A percentile compares a stretch with the other conserved stretches of the same genome.
phyloP scores from a whole-genome alignment of 1,284 basidiomycete genomes.

The Thecaphora thlaspeos region DNA sequence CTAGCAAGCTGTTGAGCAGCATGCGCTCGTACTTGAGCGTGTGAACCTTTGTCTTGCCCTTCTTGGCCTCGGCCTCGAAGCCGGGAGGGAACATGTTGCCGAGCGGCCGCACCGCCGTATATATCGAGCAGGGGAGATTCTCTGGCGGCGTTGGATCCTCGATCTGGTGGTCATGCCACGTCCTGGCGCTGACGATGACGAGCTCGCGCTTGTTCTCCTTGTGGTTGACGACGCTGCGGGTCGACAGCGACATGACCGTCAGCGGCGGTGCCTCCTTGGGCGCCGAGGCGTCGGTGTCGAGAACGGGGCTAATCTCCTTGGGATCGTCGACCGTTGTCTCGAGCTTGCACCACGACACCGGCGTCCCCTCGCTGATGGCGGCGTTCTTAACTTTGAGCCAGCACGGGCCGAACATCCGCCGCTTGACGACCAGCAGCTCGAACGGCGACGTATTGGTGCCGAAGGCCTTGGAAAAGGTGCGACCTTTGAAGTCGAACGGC shows the following conservation, averaged over 20 bases:
- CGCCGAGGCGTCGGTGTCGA: conserved; percentile 70
- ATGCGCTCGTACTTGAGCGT: conserved; percentile 73
- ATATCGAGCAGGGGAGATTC: conserved; percentile 74
- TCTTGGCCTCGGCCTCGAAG: conserved; percentile 66
- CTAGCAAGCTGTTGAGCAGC: conserved; percentile 79
- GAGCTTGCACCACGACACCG: conserved; percentile 65
- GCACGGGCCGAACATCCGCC: conserved; percentile 98
- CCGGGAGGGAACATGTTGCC: conserved; percentile 79
- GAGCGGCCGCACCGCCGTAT: conserved; percentile 88
- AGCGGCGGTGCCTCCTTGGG: conserved; percentile 83
- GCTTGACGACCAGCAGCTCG: conserved; percentile 89
- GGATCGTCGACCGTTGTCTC: conserved; percentile 83
- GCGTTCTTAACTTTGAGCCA: conserved; percentile 80
- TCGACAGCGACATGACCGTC: conserved; percentile 83
- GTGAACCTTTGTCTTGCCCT: conserved; percentile 68
- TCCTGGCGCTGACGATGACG: conserved; percentile 77
- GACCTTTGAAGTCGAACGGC: conserved; percentile 71
- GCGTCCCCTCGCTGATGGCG: conserved; percentile 64
- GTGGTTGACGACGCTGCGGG: conserved; percentile 92
- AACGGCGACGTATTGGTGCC: conserved; percentile 93
- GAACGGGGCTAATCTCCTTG: conserved; percentile 81
- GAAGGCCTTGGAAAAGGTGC: conserved; percentile 82
- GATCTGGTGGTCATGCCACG: conserved; percentile 69
- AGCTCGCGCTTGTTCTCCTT: conserved; percentile 90
- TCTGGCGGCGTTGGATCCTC: conserved; percentile 54